These are phyloP conservation scores for Heterococcus sp. DNA, from an alignment of 108 stramenopile species.

Conservation along the genomic window DNA sequence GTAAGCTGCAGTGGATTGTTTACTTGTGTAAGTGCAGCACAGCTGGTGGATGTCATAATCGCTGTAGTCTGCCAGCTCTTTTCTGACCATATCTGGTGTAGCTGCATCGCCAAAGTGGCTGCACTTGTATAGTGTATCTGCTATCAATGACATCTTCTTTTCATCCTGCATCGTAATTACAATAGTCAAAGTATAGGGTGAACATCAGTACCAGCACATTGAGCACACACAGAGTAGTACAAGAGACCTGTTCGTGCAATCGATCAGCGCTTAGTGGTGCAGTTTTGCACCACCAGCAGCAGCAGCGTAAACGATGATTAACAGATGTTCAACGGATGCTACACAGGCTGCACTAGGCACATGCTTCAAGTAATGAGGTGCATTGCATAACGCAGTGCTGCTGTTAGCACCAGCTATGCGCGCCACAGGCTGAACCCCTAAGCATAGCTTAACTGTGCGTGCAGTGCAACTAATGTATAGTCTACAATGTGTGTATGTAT, in stretches of 20 bases:
- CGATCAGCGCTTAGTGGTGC: too few species aligned
- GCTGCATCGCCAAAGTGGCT: constrained; percentile 74
- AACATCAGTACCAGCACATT: neutral
- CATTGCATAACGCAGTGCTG: neutral
- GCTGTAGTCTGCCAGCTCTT: constrained; percentile 71
- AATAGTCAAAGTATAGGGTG: neutral
- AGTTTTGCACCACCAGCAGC: too few species aligned
- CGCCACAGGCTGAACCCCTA: too few species aligned
- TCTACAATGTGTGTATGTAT: too few species aligned
- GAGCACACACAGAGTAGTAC: too few species aligned
- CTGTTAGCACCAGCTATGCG: too few species aligned
- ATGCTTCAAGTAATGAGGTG: neutral
- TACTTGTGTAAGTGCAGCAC: constrained; percentile 4
- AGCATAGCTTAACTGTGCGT: too few species aligned
- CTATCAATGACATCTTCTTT: constrained; percentile 28
- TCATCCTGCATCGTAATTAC: neutral
- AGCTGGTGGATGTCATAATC: constrained; percentile 68
- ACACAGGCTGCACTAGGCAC: too few species aligned
- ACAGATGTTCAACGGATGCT: too few species aligned
- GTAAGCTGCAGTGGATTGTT: neutral
- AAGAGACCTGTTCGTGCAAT: too few species aligned
- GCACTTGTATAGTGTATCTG: constrained; percentile 55
- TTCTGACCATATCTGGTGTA: constrained; percentile 65
- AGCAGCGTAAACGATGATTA: too few species aligned
- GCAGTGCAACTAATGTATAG: too few species aligned